phyloP scores from a whole-genome alignment of 2,329 filamentous ascomycete genomes.

The Sporothrix globosa region DNA sequence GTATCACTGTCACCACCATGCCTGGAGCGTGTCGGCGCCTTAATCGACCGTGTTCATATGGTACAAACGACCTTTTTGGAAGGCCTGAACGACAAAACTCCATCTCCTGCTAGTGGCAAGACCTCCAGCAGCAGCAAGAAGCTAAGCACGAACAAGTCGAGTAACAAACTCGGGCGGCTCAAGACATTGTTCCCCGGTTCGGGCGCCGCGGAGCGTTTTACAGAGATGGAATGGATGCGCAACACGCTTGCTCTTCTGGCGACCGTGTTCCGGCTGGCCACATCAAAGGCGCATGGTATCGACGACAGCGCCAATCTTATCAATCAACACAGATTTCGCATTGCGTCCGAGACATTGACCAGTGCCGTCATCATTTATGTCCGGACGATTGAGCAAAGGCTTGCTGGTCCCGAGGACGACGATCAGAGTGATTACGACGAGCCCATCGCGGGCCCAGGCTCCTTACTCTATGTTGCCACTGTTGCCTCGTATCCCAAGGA shows the following conservation, averaged over 20 bases:
- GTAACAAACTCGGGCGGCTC: slow-evolving; percentile 31
- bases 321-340: slow-evolving; percentile 1
- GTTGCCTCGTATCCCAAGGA: background rate
- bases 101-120: background rate
- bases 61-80: slow-evolving; percentile 29
- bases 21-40: slow-evolving; percentile 16
- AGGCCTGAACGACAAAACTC: background rate
- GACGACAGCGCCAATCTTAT: background rate
- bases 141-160: slow-evolving; percentile 24
- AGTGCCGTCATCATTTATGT: slow-evolving; percentile 31
- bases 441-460: slow-evolving; percentile 26
- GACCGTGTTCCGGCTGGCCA: slow-evolving; percentile 27
- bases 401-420: slow-evolving; percentile 22
- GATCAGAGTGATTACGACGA: slow-evolving; percentile 30
- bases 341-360: slow-evolving; percentile 26
- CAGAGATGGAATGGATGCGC: slow-evolving; percentile 36
- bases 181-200: slow-evolving; percentile 33
- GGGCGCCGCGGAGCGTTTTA: slow-evolving; percentile 29
- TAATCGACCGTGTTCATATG: slow-evolving; percentile 32
- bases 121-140: slow-evolving; percentile 12
- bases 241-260: slow-evolving; percentile 34
- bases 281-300: background rate
- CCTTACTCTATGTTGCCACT: background rate
- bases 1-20: slow-evolving; percentile 13
- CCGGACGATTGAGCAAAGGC: slow-evolving; percentile 27